These are phyloP conservation scores for Ascochyta fabae DNA, from an alignment of 2,329 filamentous ascomycete species.

Conservation along the genomic window DNA sequence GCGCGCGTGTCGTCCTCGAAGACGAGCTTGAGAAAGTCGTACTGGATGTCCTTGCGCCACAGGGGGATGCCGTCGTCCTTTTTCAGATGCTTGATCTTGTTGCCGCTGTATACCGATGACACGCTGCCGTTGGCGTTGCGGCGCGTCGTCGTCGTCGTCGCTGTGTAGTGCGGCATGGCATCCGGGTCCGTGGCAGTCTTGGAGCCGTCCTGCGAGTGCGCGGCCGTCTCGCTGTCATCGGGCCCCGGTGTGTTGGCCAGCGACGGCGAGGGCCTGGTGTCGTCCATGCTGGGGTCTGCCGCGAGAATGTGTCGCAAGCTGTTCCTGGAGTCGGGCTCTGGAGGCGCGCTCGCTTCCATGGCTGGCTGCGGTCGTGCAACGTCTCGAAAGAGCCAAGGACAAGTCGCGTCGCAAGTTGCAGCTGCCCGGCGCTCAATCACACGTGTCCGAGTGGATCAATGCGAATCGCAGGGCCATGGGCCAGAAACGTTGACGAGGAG, in stretches of 20 bases:
- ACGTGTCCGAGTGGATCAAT: constrained; percentile 12
- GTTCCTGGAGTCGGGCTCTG: constrained; percentile 49
- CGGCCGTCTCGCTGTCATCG: constrained; percentile 42
- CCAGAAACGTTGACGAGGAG: constrained; percentile 14
- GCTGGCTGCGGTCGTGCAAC: constrained; percentile 22
- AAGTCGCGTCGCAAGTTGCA: constrained; percentile 15
- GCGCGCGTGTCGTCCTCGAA: constrained; percentile 77
- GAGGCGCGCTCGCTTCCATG: constrained; percentile 31
- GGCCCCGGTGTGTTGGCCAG: constrained; percentile 39
- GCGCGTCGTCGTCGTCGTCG: constrained; percentile 59
- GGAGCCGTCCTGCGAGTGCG: constrained; percentile 35
- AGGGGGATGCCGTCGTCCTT: constrained; percentile 88
- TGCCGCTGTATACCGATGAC: constrained; percentile 70
- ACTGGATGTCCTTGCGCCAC: constrained; percentile 88
- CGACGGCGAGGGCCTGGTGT: constrained; percentile 37
- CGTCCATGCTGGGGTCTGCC: constrained; percentile 45
- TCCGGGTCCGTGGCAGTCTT: constrained; percentile 39
- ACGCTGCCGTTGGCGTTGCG: constrained; percentile 70
- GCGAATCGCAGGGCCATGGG: constrained; percentile 15
- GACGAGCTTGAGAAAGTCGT: constrained; percentile 80
- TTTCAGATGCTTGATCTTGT: constrained; percentile 84
- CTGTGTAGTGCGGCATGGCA: constrained; percentile 52
- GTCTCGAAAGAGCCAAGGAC: constrained; percentile 26
- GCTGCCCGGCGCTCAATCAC: constrained; percentile 16
- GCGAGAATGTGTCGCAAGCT: constrained; percentile 50